A percentile compares a stretch with the other conserved stretches of the same genome.
phyloP scores from a whole-genome alignment of 495 filamentous ascomycete species.

The Talaromyces adpressus region DNA sequence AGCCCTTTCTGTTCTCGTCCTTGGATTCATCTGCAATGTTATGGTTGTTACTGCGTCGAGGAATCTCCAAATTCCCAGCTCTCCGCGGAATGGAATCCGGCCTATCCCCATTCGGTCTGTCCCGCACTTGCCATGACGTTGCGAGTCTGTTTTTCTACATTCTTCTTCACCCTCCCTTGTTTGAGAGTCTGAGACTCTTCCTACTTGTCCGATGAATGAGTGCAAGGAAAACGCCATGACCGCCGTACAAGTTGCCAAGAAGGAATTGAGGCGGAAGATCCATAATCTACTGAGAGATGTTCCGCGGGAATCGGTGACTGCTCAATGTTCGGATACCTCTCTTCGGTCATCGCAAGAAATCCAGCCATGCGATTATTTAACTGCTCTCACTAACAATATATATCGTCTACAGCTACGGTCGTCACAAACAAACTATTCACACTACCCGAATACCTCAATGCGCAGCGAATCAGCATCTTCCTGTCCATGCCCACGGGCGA shows the following conservation, averaged over 20 bases:
- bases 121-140: slow-evolving; percentile 1
- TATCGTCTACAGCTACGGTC: slow-evolving; percentile 40
- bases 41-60: neutral
- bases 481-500: slow-evolving; percentile 87
- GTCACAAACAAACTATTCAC: slow-evolving; percentile 53
- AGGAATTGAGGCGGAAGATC: slow-evolving; percentile 63
- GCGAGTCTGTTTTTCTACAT: neutral
- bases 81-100: slow-evolving; percentile 8
- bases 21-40: neutral
- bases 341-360: neutral
- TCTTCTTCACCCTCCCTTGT: slow-evolving; percentile 2
- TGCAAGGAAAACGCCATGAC: slow-evolving; percentile 26
- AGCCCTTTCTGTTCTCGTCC: neutral
- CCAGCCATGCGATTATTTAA: neutral
- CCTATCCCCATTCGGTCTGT: neutral
- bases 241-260: slow-evolving; percentile 57
- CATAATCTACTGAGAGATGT: slow-evolving; percentile 53
- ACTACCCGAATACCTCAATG: slow-evolving; percentile 59
- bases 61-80: slow-evolving; percentile 3
- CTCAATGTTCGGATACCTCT: slow-evolving; percentile 55
- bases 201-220: neutral
- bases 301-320: slow-evolving; percentile 45
- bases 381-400: neutral
- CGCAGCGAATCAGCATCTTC: slow-evolving; percentile 74
- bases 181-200: neutral